Percentiles rank a stretch among this genome's conserved stretches.
Evolutionary conservation across 441 rosid genomes (phyloP).

Genomic region (Hura crepitans): DNA sequence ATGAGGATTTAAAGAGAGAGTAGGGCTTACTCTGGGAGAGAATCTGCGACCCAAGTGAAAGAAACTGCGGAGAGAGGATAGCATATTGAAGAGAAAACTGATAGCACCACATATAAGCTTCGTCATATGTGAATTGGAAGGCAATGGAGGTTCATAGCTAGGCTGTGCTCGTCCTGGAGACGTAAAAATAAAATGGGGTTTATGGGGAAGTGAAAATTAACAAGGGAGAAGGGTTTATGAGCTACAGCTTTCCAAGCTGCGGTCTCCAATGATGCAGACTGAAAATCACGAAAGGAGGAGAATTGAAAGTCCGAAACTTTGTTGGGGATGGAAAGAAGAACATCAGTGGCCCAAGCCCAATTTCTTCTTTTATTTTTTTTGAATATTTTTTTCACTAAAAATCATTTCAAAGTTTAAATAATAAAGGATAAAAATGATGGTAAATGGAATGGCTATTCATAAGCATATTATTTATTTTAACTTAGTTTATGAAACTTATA

Average conservation of each 20-base stretch:
- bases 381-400: too few species aligned
- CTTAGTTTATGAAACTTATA: too few species aligned
- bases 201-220: not conserved
- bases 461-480: too few species aligned
- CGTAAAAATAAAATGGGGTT: not conserved
- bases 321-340: too few species aligned
- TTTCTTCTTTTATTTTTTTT: too few species aligned
- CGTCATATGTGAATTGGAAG: constrained; percentile 9
- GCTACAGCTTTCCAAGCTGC: not conserved
- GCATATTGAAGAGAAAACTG: constrained; percentile 40
- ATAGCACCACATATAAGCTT: not conserved
- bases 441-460: too few species aligned
- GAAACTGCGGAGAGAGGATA: constrained; percentile 45
- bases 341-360: not conserved
- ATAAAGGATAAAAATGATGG: too few species aligned
- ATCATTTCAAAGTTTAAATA: too few species aligned
- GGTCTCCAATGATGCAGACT: too few species aligned
- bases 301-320: too few species aligned
- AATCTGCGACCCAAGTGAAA: constrained; percentile 42
- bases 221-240: constrained; percentile 10
- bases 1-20: constrained; percentile 20
- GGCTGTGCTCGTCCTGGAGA: not conserved
- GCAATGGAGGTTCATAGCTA: constrained; percentile 10
- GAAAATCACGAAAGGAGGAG: too few species aligned
- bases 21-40: constrained; percentile 42